Evolutionary conservation across 768 basidiomycete species (phyloP), one percentile per base, ranked within the genome.

Genomic region (Amanita pseudoporphyria): DNA sequence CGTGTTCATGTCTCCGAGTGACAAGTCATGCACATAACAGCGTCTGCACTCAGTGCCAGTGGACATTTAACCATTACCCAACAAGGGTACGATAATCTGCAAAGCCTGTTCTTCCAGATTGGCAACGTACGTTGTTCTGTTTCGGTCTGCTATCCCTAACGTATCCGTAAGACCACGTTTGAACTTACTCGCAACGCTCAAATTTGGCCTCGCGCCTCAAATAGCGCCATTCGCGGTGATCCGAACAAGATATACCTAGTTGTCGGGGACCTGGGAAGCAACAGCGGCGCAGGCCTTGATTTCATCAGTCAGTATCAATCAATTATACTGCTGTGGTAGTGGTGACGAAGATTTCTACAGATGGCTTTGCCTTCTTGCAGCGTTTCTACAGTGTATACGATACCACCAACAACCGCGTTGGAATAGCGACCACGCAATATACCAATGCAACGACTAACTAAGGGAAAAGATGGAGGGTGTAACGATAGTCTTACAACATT

Each of bases 121-220:
- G 76, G 72, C 13, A 64, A 60, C 9, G 71, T 74, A 32, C 49
- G 62, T 61, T 19, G 18, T 21, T 52, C 40, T 38, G 14, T 42
- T 33, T 36, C 22, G 3, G 3, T 21, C 9, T 16, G 7, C 16
- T 26, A 18, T 12, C 30, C 14, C 39, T 49, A 19, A 41, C 33
- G 5, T 3, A 1, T 6, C 31, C 18, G 28, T 45, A 21, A 76
- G 71, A 62, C 66, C 22, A 71, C 68, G 6, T 78, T 70, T 53
- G 74, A 77, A 57, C 58, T 83, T 47, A 78, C 75, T 1, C 56
- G 74, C 5, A 78, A 81, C 51, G 80, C 79, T 0, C 81, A 84
- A 65, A 77, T 80, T 52, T 83, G 81, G 79, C 81, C 80, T 1
- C 73, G 77, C 30, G 56, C 65, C 1, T 63, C 75, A 53, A 82